Base-by-base conservation (phyloP, 805 yeast genomes). In the Monosporozyma aerobia region DNA sequence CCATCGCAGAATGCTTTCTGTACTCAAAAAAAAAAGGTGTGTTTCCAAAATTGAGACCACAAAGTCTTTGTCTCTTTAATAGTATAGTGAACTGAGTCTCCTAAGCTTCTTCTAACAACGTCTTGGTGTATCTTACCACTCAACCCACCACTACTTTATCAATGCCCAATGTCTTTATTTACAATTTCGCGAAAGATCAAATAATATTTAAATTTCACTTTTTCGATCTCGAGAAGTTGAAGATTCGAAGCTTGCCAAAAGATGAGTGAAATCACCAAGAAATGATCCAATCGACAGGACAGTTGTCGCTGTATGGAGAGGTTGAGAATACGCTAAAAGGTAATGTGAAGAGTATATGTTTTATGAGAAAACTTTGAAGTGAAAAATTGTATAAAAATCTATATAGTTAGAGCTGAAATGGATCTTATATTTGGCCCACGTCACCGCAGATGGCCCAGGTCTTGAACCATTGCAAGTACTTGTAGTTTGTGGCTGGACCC, bases 391-490 rank as follows among this genome's bases (percentile, higher is more conserved):
- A 35, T 35, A 35, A 35, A 35, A 35, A 35, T 35, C 39, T 35
- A 35, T 35, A 35, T 35, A 39, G 43, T 39, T 3, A 16, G 19
- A 39, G 16, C 5, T 4, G 19, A 35, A 35, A 35, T 35, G n/a
- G n/a, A 35, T 8, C 25, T 39, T 11, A 39, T 7, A 16, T 16
- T 19, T 39, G 13, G 25, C 9, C 6, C 25, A 22, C 4, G 9
- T 22, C 37, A 35, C 44, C 47, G 25, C 33, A 49, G 13, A 77
- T 69, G 62, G 71, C 70, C 83, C 83, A 79, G 9, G 71, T 55
- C 43, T 68, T 59, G 33, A 78, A 63, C 81, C 81, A 77, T 56
- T 77, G 70, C 63, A 81, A 61, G 60, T 79, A 70, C 32, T 59
- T 59, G 57, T 65, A 80, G 5, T 73, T 57, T 1, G 57, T 52